Conservation (phyloP, 495 filamentous ascomycete species). For the Chaetomidium leptoderma region DNA sequence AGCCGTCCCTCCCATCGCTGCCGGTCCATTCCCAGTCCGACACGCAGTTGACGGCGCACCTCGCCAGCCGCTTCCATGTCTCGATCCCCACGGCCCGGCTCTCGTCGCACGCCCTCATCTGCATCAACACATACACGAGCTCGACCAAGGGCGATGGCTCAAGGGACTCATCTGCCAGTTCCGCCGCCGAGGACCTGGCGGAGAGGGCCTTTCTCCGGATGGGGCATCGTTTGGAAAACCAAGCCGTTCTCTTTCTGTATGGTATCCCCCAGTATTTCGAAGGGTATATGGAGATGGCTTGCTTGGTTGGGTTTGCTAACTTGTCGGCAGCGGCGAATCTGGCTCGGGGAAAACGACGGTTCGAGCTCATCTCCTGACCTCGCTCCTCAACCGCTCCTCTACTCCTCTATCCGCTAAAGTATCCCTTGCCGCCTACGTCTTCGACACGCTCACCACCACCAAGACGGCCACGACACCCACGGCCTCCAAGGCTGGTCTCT, state of each 20-base stretch:
- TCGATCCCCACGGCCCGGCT: conserved; percentile 79
- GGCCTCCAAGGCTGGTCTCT: conserved; percentile 90
- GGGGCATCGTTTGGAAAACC: conserved; percentile 87
- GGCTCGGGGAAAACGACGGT: conserved; percentile 94
- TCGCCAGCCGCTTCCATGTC: conserved; percentile 93
- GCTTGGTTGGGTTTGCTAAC: no score
- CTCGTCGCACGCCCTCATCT: conserved; percentile 84
- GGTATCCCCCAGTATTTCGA: conserved; percentile 29
- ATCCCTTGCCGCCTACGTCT: conserved; percentile 88
- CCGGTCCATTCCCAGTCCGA: conserved; percentile 93
- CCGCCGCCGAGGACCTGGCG: conserved; percentile 84
- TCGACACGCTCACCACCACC: conserved; percentile 95
- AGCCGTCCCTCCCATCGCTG: conserved; percentile 80
- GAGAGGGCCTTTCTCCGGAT: conserved; percentile 76
- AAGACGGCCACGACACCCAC: conserved; percentile 93
- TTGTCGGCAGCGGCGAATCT: conserved; percentile 70
- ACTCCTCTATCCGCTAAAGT: conserved; percentile 90
- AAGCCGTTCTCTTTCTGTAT: conserved; percentile 87
- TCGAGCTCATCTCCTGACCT: conserved; percentile 78
- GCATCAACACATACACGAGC: conserved; percentile 87
- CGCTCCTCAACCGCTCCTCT: conserved; percentile 78
- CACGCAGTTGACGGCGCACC: conserved; percentile 89
- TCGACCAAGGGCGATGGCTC: conserved; percentile 85
- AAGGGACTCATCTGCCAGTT: conserved; percentile 80
- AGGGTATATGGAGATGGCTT: not conserved